These are phyloP conservation scores for Vigna mungo DNA, from an alignment of 306 rosid genomes.

Conservation along the genomic window DNA sequence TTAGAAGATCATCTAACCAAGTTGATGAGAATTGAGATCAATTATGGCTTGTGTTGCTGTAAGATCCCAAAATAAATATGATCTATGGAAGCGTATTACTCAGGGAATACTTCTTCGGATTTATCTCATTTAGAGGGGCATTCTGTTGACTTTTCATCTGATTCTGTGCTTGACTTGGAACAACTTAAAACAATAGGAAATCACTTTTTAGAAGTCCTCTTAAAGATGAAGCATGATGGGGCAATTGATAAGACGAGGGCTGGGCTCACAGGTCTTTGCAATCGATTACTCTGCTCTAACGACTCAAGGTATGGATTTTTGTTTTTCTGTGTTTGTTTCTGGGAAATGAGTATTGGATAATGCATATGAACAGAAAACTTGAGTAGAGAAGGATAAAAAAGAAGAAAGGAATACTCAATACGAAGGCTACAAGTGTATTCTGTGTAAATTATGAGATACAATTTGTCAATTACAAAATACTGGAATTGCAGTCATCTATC, in stretches of 20 bases:
- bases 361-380: slow-evolving; percentile 4
- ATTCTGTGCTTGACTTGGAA: slow-evolving; percentile 75
- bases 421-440: background rate
- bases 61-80: too few relatives aligned
- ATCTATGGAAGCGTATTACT: too few relatives aligned
- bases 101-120: slow-evolving; percentile 57
- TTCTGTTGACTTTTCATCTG: slow-evolving; percentile 53
- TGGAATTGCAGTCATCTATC: background rate
- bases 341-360: background rate
- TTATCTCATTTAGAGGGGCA: slow-evolving; percentile 46
- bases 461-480: slow-evolving; percentile 16
- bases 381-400: background rate
- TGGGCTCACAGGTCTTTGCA: slow-evolving; percentile 97
- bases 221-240: slow-evolving; percentile 98
- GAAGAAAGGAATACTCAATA: background rate
- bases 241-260: slow-evolving; percentile 99
- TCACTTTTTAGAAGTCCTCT: slow-evolving; percentile 96
- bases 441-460: background rate
- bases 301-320: slow-evolving; percentile 66
- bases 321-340: slow-evolving; percentile 25
- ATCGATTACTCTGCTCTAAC: slow-evolving; percentile 91
- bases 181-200: slow-evolving; percentile 91
- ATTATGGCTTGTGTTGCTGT: slow-evolving; percentile 44
- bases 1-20: slow-evolving; percentile 51
- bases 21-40: slow-evolving; percentile 46